Evolutionary conservation across 805 yeast species (phyloP).

Genomic region (Nakazawaea siamensis): DNA sequence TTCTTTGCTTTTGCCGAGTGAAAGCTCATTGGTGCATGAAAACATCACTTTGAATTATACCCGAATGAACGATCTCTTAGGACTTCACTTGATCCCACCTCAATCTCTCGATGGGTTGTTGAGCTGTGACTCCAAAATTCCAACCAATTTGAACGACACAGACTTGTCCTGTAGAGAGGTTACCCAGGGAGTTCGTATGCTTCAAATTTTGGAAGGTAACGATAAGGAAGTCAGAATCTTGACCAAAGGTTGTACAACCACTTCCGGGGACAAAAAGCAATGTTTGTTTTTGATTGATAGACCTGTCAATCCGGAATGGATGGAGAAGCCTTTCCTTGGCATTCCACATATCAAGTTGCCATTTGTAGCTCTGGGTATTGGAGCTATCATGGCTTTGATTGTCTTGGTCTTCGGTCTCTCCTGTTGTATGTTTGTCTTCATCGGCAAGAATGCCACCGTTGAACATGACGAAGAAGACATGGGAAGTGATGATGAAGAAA

Average conservation of each 20-base stretch:
- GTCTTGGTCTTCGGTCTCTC: slow-evolving; percentile 24
- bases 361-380: slow-evolving; percentile 58
- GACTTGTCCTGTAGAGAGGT: slow-evolving; percentile 31
- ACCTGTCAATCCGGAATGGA: slow-evolving; percentile 62
- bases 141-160: slow-evolving; percentile 35
- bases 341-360: slow-evolving; percentile 57
- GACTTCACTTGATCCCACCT: slow-evolving; percentile 62
- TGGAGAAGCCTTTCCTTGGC: slow-evolving; percentile 28
- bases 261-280: slow-evolving; percentile 19
- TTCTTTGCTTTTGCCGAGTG: slow-evolving; percentile 70
- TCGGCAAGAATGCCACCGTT: slow-evolving; percentile 18
- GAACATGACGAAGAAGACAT: slow-evolving; percentile 1
- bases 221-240: slow-evolving; percentile 53
- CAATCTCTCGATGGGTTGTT: slow-evolving; percentile 38
- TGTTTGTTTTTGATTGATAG: slow-evolving; percentile 62
- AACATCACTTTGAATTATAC: slow-evolving; percentile 34
- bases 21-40: slow-evolving; percentile 42
- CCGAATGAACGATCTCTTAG: slow-evolving; percentile 43
- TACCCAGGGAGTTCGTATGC: slow-evolving; percentile 21
- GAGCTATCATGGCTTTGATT: slow-evolving; percentile 54
- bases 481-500: slow-evolving; percentile 1
- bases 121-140: slow-evolving; percentile 36
- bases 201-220: slow-evolving; percentile 37
- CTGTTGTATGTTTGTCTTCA: slow-evolving; percentile 27
- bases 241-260: slow-evolving; percentile 52